Evolutionary conservation across 345 rosid genomes (phyloP), one percentile per base, ranked within the genome.

Genomic region (Rhizophora mangle): DNA sequence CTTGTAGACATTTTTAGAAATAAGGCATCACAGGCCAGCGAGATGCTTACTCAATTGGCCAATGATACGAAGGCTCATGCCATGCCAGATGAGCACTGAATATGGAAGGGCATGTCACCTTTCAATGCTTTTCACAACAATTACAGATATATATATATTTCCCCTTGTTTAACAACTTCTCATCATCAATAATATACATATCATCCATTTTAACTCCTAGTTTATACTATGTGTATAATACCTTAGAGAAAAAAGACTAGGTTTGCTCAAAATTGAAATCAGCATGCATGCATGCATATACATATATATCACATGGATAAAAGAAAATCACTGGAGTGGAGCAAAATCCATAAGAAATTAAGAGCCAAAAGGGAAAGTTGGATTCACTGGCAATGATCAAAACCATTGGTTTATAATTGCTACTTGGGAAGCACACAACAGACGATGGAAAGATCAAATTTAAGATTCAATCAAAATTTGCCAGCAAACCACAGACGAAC

Each of bases 41-140:
- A 80, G 74, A 82, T 70, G 92, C 97, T 83, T 92, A 86, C 97
- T 85, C 79, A 47, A 71, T 63, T 61, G 27, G 68, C 65, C 2
- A 55, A 72, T 61, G 62, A 65, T 19, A 63, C 19, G 59, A 66
- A 75, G 65, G 82, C 81, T 72, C 60, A 26, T 63, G 49, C 49
- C 16, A 11, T 43, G 49, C 49, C 81, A 74, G 18, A 46, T 64
- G 76, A 76, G 80, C 74, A 72, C 51, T 69, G 64, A 68, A 61
- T 53, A 78, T 68, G 65, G 22, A 20, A 65, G 60, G 36, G 36
- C 52, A 55, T 46, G 32, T 26, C 7, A 53, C 60, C 65, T 62
- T 56, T 22, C 60, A 56, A 56, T 24, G 60, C 29, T 56, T 24
- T 56, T 43, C 49, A 13, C 49, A 43, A 43, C 60, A 56, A 56